A percentile compares a stretch with the other conserved stretches of the same genome.
phyloP scores from a whole-genome alignment of 106 monocot species.

The Acorus calamus region DNA sequence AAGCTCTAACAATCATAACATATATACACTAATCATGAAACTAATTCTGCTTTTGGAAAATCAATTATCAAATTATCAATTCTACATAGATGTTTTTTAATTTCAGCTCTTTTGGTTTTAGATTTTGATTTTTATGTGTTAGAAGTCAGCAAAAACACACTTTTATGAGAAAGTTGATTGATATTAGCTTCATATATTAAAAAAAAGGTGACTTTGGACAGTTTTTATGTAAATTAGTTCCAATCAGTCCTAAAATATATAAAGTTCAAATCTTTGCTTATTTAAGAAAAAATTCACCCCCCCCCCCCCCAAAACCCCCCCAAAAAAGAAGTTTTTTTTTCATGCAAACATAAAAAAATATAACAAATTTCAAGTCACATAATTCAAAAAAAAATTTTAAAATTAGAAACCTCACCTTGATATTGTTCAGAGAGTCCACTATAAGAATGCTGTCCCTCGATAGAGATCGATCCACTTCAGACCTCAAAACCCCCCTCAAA shows the following conservation, averaged over 20 bases:
- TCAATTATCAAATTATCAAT: background rate
- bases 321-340: too few relatives aligned
- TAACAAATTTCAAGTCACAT: background rate
- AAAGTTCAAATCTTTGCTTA: too few relatives aligned
- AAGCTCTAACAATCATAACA: background rate
- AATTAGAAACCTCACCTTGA: slow-evolving; percentile 59
- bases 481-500: slow-evolving; percentile 86
- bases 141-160: too few relatives aligned
- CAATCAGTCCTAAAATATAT: too few relatives aligned
- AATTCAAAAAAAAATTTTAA: background rate
- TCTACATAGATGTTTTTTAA: background rate
- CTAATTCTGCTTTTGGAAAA: background rate
- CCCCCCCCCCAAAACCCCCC: too few relatives aligned
- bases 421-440: slow-evolving; percentile 90
- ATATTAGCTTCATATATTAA: too few relatives aligned
- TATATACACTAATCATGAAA: background rate
- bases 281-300: too few relatives aligned
- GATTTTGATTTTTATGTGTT: too few relatives aligned
- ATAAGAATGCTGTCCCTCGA: slow-evolving; percentile 77
- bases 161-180: too few relatives aligned
- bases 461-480: slow-evolving; percentile 92
- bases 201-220: too few relatives aligned
- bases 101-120: background rate
- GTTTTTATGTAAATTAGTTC: too few relatives aligned
- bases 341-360: background rate